phyloP scores from a whole-genome alignment of 805 yeast genomes.

The Vanderwaltozyma verrucispora region DNA sequence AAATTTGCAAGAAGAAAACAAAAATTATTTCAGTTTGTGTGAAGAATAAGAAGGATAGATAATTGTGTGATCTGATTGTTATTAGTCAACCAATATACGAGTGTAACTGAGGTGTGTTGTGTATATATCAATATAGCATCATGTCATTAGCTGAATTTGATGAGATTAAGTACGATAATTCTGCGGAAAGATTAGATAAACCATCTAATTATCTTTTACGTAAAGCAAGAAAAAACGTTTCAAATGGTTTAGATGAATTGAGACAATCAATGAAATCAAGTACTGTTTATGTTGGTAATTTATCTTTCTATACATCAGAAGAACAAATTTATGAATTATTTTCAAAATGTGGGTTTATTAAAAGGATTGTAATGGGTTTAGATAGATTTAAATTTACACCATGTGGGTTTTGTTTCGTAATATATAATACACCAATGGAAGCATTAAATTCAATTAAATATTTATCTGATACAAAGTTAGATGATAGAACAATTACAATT shows the following conservation, averaged over 20 bases:
- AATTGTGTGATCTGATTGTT: too few relatives aligned
- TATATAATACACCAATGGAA: conserved; percentile 55
- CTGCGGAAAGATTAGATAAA: conserved; percentile 57
- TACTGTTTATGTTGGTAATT: conserved; percentile 85
- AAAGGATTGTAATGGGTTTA: conserved; percentile 84
- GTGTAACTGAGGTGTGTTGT: not conserved
- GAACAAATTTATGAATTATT: conserved; percentile 88
- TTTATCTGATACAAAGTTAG: conserved; percentile 71
- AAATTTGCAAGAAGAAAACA: too few relatives aligned
- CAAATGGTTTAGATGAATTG: conserved; percentile 48
- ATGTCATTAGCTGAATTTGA: conserved; percentile 43
- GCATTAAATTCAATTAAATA: conserved; percentile 78
- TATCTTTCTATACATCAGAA: conserved; percentile 85
- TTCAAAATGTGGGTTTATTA: conserved; percentile 68
- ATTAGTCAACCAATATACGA: not conserved
- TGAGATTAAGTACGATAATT: conserved; percentile 45
- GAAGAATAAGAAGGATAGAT: too few relatives aligned
- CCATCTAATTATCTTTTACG: conserved; percentile 61
- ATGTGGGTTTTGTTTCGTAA: conserved; percentile 93
- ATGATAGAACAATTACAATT: conserved; percentile 69
- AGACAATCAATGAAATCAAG: conserved; percentile 53
- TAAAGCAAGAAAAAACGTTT: conserved; percentile 44
- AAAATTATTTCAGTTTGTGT: too few relatives aligned
- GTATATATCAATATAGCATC: not conserved
- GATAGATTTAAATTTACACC: conserved; percentile 88